Evolutionary conservation across 2,329 filamentous ascomycete genomes (phyloP).

Genomic region (Coniochaeta ligniaria): DNA sequence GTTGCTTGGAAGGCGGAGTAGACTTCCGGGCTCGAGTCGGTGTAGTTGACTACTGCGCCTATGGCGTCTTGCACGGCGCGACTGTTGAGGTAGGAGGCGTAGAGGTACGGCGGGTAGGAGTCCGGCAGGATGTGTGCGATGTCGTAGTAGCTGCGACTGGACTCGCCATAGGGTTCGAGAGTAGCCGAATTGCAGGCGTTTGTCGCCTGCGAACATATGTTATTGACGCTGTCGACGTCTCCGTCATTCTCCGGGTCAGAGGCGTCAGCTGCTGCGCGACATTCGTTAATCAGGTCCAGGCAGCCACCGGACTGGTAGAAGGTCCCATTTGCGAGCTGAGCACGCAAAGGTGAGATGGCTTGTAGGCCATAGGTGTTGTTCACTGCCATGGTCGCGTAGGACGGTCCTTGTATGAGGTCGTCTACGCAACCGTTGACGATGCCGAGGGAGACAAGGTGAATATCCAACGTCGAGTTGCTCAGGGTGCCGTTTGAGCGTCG

Average conservation of each 20-base stretch:
- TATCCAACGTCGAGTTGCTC: slow-evolving; percentile 39
- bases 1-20: slow-evolving; percentile 37
- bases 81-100: slow-evolving; percentile 58
- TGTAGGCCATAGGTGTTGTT: slow-evolving; percentile 61
- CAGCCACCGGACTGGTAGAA: slow-evolving; percentile 45
- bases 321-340: slow-evolving; percentile 34
- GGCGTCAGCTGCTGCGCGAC: slow-evolving; percentile 32
- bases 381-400: slow-evolving; percentile 48
- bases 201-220: slow-evolving; percentile 45
- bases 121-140: slow-evolving; percentile 48
- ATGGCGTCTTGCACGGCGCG: slow-evolving; percentile 48
- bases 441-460: slow-evolving; percentile 56
- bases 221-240: slow-evolving; percentile 26
- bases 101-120: slow-evolving; percentile 56
- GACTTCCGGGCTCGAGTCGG: slow-evolving; percentile 39
- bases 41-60: slow-evolving; percentile 56
- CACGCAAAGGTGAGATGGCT: slow-evolving; percentile 44
- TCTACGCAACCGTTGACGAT: slow-evolving; percentile 69
- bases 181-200: slow-evolving; percentile 50
- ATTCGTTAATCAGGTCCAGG: slow-evolving; percentile 42
- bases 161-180: slow-evolving; percentile 47
- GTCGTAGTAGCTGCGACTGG: slow-evolving; percentile 52
- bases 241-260: slow-evolving; percentile 35
- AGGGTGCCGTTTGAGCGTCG: slow-evolving; percentile 37
- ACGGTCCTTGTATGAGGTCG: slow-evolving; percentile 50